Conservation (phyloP, 1,139 yeast species). For the Wickerhamiella infanticola region DNA sequence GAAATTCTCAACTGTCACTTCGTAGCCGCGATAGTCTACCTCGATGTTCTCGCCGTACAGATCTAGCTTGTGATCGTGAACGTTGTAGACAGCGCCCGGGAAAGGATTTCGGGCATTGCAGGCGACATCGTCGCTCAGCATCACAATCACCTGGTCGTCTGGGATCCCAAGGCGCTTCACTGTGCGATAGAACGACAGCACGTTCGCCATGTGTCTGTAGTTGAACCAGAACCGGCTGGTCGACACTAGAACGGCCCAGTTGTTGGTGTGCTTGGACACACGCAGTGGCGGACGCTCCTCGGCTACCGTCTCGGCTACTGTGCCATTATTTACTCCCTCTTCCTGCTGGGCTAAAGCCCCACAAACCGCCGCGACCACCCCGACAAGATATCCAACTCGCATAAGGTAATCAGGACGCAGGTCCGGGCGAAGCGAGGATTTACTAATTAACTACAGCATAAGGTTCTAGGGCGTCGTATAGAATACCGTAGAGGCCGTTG, state of each 20-base stretch:
- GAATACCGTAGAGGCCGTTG: neutral
- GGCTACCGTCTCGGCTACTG: neutral
- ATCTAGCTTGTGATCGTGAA: conserved; percentile 86
- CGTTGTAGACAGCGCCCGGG: conserved; percentile 92
- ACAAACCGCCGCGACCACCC: too few relatives aligned
- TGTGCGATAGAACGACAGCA: conserved; percentile 82
- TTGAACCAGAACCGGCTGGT: conserved; percentile 97
- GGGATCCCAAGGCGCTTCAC: conserved; percentile 94
- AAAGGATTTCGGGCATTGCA: conserved; percentile 92
- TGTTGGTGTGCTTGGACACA: conserved; percentile 16
- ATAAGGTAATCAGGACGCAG: too few relatives aligned
- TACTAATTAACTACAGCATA: neutral
- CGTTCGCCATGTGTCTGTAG: conserved; percentile 89
- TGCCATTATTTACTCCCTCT: too few relatives aligned
- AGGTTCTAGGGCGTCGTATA: neutral
- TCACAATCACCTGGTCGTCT: conserved; percentile 87
- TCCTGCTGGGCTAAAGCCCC: too few relatives aligned
- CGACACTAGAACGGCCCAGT: conserved; percentile 72
- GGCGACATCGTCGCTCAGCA: conserved; percentile 94
- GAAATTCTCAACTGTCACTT: conserved; percentile 93
- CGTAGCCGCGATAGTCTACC: conserved; percentile 94
- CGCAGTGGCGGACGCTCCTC: conserved; percentile 3
- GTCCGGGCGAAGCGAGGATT: too few relatives aligned
- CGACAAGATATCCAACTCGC: too few relatives aligned
- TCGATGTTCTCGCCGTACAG: conserved; percentile 88